Evolutionary conservation across 441 rosid genomes (phyloP), one percentile per base, ranked within the genome.

Genomic region (Gossypium gossypioides): DNA sequence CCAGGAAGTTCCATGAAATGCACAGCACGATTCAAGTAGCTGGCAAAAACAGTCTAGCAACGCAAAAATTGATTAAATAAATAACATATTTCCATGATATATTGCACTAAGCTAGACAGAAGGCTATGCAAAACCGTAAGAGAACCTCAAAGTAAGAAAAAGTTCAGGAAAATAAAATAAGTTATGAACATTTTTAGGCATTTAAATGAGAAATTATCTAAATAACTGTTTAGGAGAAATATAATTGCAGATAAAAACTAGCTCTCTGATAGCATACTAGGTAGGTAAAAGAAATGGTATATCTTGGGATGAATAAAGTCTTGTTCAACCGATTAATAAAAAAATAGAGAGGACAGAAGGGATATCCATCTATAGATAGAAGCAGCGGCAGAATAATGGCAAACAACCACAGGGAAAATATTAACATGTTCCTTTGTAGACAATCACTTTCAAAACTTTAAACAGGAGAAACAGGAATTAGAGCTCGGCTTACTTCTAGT

Each of bases 1-100:
- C 99, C 99, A 60, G 99, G 99, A 78, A 96, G 92, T 83, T 93
- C 99, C 99, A 93, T 96, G 76, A 96, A 96, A 86, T 88, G 98
- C 78, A 92, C 98, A 34, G 92, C 90, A 73, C 97, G 99, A 15
- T 91, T 92, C 72, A 88, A 68, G 80, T 93, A 96, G 81, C 95
- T 82, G 60, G 96, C 81, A 83, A 96, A 96, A 68, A 68, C 44
- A 15, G 59, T 50, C 99, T 92, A 79, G 75, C 74, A 71, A 80
- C 52, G 21, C 7, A 72, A 71, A 64, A 76, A 10, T 18, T 12
- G 25, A 42, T 34, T 3, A 50, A 51, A 57, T 50, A 72, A 59
- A 61, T 10, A 42, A 4, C 40, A 18, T 5, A 52, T 24, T 32
- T 16, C 25, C 19, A 64, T 0, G 18, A 27, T 16, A 16, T 9